Conservation (phyloP, 78 protist species). For the Dictyostelium purpureum region DNA sequence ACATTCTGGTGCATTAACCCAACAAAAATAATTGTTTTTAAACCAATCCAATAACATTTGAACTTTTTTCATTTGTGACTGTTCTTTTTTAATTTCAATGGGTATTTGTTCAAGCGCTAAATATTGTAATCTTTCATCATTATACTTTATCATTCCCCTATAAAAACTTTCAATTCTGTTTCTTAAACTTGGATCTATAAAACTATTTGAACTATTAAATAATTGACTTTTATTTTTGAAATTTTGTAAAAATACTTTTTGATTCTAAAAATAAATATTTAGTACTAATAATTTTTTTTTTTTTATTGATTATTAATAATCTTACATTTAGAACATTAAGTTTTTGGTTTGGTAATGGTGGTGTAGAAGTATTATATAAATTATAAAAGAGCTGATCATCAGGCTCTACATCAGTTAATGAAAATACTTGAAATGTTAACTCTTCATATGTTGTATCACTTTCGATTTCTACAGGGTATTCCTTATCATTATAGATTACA, state of each 20-base stretch:
- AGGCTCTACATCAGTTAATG: constrained; percentile 8
- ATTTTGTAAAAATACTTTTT: neutral
- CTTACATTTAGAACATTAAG: neutral
- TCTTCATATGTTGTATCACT: constrained; percentile 14
- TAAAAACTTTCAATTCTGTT: neutral
- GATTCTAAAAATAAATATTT: neutral
- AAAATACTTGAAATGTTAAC: neutral
- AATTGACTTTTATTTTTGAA: no score
- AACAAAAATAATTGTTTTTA: constrained; percentile 82
- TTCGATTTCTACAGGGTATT: constrained; percentile 1
- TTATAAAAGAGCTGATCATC: neutral
- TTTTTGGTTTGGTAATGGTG: neutral
- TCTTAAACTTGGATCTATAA: neutral
- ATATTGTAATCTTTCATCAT: neutral
- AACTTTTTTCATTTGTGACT: neutral
- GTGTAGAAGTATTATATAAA: neutral
- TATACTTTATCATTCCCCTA: neutral
- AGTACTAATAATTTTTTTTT: neutral
- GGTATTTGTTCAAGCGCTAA: neutral
- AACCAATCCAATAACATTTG: constrained; percentile 85
- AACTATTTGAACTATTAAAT: neutral
- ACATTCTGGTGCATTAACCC: constrained; percentile 88
- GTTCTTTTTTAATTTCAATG: neutral
- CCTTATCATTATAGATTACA: neutral
- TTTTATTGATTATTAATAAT: neutral